Base-by-base conservation (phyloP, 768 basidiomycete species). In the Symmetrospora coprosmae region DNA sequence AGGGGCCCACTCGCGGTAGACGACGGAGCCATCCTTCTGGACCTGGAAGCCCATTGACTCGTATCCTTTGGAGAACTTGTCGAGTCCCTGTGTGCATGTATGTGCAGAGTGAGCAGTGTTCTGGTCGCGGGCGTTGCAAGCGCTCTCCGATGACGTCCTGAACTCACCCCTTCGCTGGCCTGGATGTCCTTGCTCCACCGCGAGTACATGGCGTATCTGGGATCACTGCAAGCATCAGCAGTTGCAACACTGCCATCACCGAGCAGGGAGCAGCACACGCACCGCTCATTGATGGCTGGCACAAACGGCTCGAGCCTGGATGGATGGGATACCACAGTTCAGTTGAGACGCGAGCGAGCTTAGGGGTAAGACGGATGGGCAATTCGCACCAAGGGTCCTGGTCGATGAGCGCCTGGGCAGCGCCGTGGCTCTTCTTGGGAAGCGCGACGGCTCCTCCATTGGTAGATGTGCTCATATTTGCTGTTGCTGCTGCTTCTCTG, bases 1-100 rank as follows among this genome's bases (percentile, higher is more conserved):
- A 0, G 94, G 91, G 8, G 94, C 92, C 94, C 94, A 99, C 72
- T 99, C 94, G 67, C 86, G 78, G 73, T 97, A 97, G 7, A 79
- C 74, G 30, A 97, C 79, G 28, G 82, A 77, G 52, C 82, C 82
- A 60, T 83, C 78, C 35, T 74, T 70, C 38, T 76, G 76, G 39
- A 87, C 79, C 60, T 85, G 82, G 67, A 99, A 76, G 34, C 92
- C 92, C 70, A 81, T 73, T 2, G 66, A 80, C 64, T 81, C 76
- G 73, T 87, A 91, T 2, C 87, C 87, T 69, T 82, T 79, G 5
- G 85, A 83, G 72, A 87, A 87, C 17, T 75, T 74, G 28, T 85
- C 84, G 65, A 82, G 79, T 19, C 94, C 92, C 48, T 89, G 89
- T 75, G 73, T 47, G 79, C 67, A 23, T 84, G 78, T 68, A 94